Base-by-base conservation (phyloP, 768 basidiomycete genomes). In the Amanita exitialis region DNA sequence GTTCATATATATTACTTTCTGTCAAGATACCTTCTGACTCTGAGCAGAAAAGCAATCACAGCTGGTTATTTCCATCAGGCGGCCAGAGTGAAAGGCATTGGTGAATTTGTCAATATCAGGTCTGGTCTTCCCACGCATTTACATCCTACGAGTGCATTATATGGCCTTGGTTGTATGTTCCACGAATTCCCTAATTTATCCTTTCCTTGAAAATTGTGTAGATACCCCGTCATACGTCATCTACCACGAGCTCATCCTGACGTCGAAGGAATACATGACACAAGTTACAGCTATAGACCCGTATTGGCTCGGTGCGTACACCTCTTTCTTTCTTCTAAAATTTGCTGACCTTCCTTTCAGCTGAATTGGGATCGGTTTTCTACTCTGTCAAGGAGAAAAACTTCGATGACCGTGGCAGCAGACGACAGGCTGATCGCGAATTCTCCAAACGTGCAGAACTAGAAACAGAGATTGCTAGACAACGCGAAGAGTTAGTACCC, bases 31-130 rank as follows among this genome's bases (percentile, higher is more conserved):
- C 49, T 41, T 20, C 28, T 50, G 38, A 36, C 37, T 49, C 44
- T 49, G 28, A 54, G 28, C 53, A 92, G 94, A 64, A 98, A 95
- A 80, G 91, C 92, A 2, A 98, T 99, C 58, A 86, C 91, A 34
- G 88, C 95, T 25, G 95, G 95, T 27, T 99, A 97, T 67, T 99
- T 99, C 78, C 96, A 98, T 66, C 96, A 99, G 70, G 93, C 95
- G 0, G 95, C 95, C 15, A 74, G 93, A 56, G 95, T 95, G 34
- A 99, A 99, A 72, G 96, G 96, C 63, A 97, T 98, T 56, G 95
- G 95, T 54, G 96, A 99, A 68, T 99, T 96, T 67, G 90, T 96
- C 57, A 98, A 99, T 66, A 87, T 95, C 57, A 80, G 96, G 42
- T 92, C 94, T 21, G 96, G 89, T 49, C 70, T 97, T 27, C 94